Base-by-base conservation (phyloP, 75 land plant species). In the Picea glauca region DNA sequence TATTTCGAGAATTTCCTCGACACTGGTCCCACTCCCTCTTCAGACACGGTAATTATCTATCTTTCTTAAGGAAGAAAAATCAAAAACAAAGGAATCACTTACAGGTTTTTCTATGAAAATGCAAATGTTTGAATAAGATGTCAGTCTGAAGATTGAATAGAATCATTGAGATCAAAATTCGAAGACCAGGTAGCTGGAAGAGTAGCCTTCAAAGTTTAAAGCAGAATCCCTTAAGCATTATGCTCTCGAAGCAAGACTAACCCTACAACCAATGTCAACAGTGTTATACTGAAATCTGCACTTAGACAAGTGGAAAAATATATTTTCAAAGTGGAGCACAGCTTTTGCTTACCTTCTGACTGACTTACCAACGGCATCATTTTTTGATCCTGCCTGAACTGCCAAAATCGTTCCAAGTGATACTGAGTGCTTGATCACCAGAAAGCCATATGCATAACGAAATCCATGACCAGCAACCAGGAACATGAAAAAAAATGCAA, bases 331-430 rank as follows among this genome's bases (percentile, higher is more conserved):
- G 1, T 23, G 5, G 2, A 40, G 43, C n/a, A 43, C 1, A 2
- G 56, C 46, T 70, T 12, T 21, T 12, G 62, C 89, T 72, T 87
- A 84, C 89, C 89, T 87, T 62, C 70, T 50, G 15, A 82, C 84
- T 50, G 86, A 78, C 57, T 85, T 82, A 58, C 68, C 80, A 32
- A 79, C 78, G 50, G 84, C 5, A 58, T 80, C 80, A 15, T 80
- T 73, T 62, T 65, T 78, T 32, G 68, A 82, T 63, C 81, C 80
- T 4, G 74, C 70, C 3, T 59, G 79, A 40, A 84, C 13, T 58
- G 74, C 38, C 3, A 84, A 33, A 12, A 74, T 76, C 77, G 30
- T 62, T 38, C 76, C 84, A 67, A 82, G 58, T 15, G 86, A 72
- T 54, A 78, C 60, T 64, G 84, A 80, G 84, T 87, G 80, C 82